Evolutionary conservation across 768 basidiomycete species (phyloP), one percentile per base, ranked within the genome.

Genomic region (Podaxis sp.): DNA sequence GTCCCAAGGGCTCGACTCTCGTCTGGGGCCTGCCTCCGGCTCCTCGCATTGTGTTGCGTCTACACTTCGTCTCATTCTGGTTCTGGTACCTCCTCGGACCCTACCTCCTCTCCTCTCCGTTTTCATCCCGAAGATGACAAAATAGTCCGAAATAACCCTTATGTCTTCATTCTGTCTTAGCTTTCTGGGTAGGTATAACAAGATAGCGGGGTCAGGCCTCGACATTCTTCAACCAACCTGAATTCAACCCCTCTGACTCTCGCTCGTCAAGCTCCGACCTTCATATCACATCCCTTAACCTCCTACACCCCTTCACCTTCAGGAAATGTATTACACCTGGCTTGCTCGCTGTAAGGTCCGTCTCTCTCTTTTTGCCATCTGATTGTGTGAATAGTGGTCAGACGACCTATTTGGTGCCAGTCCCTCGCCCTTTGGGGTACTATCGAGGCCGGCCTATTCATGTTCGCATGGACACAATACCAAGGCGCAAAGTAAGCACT

Each of bases 401-500:
- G 46, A 25, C 25, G 42, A 37, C 21, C 25, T 35, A 6, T n/a
- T 14, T 28, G 50, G 13, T 18, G 53, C 53, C 59, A 77, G 77
- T 73, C 71, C 37, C 66, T 78, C 54, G 62, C 71, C 23, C 54
- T 77, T 40, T 77, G 75, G 75, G 67, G 67, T 37, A 61, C 68
- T 27, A 64, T 76, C 46, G 72, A 78, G 66, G 69, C 75, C 13
- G 44, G 68, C 3, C 61, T 76, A 13, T 65, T 70, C 21, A 68
- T 65, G 10, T 65, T 70, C 36, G 69, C 73, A 21, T 74, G 68
- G 65, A 63, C 66, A 62, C 65, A 72, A 18, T 72, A 71, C 61
- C 64, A 64, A 51, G 68, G 67, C 47, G 64, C 66, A 59, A 62
- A 62, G 72, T 50, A 37, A 38, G 57, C 11, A 18, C 10, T 7